Percentiles rank a stretch among this genome's conserved stretches.
Evolutionary conservation across 371 early-diverging fungal genomes (phyloP).

Genomic region (Amoeboaphelidium protococcarum): DNA sequence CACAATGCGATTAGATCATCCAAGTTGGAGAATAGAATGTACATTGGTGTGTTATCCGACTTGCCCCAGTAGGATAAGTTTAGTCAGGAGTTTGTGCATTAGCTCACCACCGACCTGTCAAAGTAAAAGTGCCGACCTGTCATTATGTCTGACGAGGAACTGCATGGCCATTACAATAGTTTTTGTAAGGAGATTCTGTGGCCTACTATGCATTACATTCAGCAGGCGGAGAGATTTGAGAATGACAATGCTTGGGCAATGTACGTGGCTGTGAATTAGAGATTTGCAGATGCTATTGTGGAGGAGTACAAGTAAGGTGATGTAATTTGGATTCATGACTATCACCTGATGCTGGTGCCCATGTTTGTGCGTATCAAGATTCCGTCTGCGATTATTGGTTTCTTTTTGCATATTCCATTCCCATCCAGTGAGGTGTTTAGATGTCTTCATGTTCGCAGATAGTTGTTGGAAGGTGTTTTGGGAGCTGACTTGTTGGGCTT

Average conservation of each 20-base stretch:
- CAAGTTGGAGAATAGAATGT: conserved; percentile 20
- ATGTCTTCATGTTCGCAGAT: conserved; percentile 17
- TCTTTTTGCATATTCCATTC: conserved; percentile 39
- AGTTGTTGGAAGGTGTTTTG: conserved; percentile 22
- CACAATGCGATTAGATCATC: conserved; percentile 61
- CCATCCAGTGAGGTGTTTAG: conserved; percentile 24
- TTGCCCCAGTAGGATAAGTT: conserved; percentile 39
- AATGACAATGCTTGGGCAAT: conserved; percentile 17
- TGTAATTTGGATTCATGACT: conserved; percentile 91
- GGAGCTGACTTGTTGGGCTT: conserved; percentile 11
- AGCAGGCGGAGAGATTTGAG: conserved; percentile 13
- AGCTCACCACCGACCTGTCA: neutral
- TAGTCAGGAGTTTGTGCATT: conserved; percentile 26
- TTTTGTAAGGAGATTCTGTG: conserved; percentile 33
- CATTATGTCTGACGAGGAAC: conserved; percentile 21
- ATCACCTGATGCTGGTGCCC: conserved; percentile 84
- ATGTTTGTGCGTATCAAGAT: conserved; percentile 26
- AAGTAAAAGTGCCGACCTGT: conserved; percentile 12
- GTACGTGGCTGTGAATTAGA: conserved; percentile 25
- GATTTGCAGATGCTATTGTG: conserved; percentile 21
- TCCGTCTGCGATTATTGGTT: conserved; percentile 27
- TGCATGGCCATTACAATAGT: conserved; percentile 23
- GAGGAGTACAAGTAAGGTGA: conserved; percentile 18
- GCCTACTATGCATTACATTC: conserved; percentile 35
- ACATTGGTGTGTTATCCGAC: conserved; percentile 26